Base-by-base conservation (phyloP, 805 yeast genomes). In the Metschnikowia orientalis region DNA sequence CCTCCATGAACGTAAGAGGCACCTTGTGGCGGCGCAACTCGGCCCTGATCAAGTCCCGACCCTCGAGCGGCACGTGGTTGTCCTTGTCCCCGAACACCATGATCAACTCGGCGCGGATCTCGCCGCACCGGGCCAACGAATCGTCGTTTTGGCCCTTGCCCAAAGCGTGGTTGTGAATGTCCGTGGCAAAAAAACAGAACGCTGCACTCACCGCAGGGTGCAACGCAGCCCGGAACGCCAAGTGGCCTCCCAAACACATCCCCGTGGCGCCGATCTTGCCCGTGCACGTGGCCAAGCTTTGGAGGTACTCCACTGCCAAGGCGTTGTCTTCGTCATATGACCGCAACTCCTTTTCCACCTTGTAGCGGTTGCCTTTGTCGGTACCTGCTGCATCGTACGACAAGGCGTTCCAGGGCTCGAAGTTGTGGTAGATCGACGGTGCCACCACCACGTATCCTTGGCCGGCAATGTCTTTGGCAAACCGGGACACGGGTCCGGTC, bases 161-260 rank as follows among this genome's bases (percentile, higher is more conserved):
- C 31, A 84, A 58, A 6, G 79, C 71, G 48, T 71, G 79, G 38
- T 67, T 67, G 53, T 84, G 92, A 50, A 84, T 79, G 49, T 83
- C 92, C 5, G 94, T 83, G 9, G 87, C 84, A 61, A 83, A 83
- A 59, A 81, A 83, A 41, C 88, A 77, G 12, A 81, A 82, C 8
- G 80, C 71, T 11, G 89, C 86, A 8, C 63, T 61, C 27, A 83
- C 75, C 37, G 86, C 59, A 22, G 69, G 63, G 49, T 82, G 86
- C 44, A 81, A 63, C 2, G 80, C 77, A 2, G 79, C 69, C 44
- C 94, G 66, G 60, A 71, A 81, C 1, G 92, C 90, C 47, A 82
- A 62, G 53, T 83, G 92, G 1, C 92, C 94, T 13, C 92, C 92
- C 22, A 83, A 71, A 54, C 94, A 84, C 92, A 84, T 84, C 12